phyloP scores from a whole-genome alignment of 257 asterid genomes.

The Rehmannia glutinosa region DNA sequence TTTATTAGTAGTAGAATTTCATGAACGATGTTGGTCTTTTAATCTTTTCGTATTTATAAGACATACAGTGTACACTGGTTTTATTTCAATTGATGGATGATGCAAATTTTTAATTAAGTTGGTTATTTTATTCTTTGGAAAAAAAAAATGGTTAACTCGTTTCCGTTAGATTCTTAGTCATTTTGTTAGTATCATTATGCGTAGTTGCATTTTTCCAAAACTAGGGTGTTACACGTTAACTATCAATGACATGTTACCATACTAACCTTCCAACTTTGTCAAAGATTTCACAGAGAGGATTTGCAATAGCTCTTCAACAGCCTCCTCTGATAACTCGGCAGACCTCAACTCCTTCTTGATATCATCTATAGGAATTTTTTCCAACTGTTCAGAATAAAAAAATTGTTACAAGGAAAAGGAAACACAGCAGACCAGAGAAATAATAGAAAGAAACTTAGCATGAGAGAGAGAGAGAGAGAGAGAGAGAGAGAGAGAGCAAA shows the following conservation, averaged over 20 bases:
- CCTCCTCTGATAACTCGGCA: constrained; percentile 78
- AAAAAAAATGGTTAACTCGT: no score
- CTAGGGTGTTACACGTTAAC: no score
- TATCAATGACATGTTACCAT: not conserved
- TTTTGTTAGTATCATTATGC: no score
- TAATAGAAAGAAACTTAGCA: not conserved
- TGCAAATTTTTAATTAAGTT: no score
- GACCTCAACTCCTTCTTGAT: constrained; percentile 77
- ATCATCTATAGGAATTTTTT: constrained; percentile 89
- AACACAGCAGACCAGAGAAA: constrained; percentile 4
- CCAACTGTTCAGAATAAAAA: constrained; percentile 47
- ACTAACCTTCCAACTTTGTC: constrained; percentile 77
- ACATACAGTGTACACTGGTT: no score
- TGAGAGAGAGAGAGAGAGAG: not conserved
- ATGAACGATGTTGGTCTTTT: no score
- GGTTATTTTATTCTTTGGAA: no score
- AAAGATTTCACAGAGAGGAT: constrained; percentile 78
- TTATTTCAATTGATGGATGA: no score
- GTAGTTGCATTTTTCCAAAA: no score
- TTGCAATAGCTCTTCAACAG: constrained; percentile 80
- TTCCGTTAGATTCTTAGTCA: no score
- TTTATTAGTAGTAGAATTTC: no score
- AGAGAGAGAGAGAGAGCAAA: not conserved
- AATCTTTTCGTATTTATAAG: no score
- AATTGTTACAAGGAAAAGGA: not conserved